Conservation (phyloP, 2,329 filamentous ascomycete genomes). For the Hortaea werneckii region DNA sequence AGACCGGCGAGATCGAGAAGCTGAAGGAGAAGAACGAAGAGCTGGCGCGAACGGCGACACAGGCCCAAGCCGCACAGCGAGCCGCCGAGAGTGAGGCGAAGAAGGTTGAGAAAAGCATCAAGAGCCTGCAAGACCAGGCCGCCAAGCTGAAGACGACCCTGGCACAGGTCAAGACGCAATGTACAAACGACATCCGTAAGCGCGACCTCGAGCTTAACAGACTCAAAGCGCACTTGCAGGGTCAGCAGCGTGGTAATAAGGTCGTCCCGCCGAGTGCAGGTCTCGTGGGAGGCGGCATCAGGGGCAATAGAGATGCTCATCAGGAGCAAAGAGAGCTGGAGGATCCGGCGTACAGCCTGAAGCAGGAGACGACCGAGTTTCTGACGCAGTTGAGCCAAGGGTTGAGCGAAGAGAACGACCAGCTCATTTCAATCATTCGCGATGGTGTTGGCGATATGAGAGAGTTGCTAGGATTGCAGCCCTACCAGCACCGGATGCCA, state of each 20-base stretch:
- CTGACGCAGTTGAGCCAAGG: constrained; percentile 73
- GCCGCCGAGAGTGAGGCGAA: constrained; percentile 73
- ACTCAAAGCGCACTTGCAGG: constrained; percentile 75
- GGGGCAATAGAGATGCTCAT: not conserved
- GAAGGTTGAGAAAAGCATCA: constrained; percentile 64
- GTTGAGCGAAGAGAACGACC: constrained; percentile 86
- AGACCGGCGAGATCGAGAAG: constrained; percentile 52
- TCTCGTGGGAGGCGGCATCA: constrained; percentile 31
- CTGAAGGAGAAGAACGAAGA: constrained; percentile 31
- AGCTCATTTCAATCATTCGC: constrained; percentile 60
- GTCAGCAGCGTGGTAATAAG: constrained; percentile 44
- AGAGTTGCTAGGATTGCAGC: constrained; percentile 47
- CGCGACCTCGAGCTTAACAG: constrained; percentile 81
- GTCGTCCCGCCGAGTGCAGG: constrained; percentile 39
- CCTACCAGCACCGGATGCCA: constrained; percentile 19
- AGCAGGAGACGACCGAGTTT: constrained; percentile 83
- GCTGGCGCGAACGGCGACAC: constrained; percentile 60
- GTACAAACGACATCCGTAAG: constrained; percentile 82
- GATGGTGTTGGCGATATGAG: constrained; percentile 62
- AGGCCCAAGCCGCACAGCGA: constrained; percentile 62
- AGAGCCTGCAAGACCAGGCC: constrained; percentile 72
- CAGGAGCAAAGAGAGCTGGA: constrained; percentile 31
- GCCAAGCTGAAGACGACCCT: constrained; percentile 68
- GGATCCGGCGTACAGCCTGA: constrained; percentile 57
- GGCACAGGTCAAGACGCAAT: constrained; percentile 73